A percentile compares a stretch with the other conserved stretches of the same genome.
phyloP scores from a whole-genome alignment of 352 stramenopile genomes.

The Phytophthora pisi region DNA sequence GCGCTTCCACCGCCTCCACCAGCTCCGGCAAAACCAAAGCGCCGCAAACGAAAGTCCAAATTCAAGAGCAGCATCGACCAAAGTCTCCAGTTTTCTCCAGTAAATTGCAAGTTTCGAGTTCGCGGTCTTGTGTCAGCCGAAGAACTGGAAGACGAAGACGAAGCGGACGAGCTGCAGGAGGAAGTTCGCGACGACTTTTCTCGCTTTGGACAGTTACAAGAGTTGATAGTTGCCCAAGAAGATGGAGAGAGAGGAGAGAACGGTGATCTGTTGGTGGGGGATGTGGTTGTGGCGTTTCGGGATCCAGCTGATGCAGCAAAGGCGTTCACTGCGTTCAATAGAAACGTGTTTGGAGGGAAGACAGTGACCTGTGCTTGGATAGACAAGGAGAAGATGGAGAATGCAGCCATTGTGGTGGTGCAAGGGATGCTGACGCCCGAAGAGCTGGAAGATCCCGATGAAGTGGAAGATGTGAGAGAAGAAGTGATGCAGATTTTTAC shows the following conservation, averaged over 20 bases:
- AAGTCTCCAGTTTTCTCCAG: background rate
- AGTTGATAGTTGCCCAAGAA: slow-evolving; percentile 29
- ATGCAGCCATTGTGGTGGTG: slow-evolving; percentile 5
- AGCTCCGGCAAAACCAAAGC: slow-evolving; percentile 13
- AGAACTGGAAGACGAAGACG: slow-evolving; percentile 61
- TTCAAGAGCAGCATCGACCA: slow-evolving; percentile 33
- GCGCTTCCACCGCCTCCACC: slow-evolving; percentile 2
- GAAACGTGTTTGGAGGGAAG: slow-evolving; percentile 44
- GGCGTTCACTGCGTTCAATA: slow-evolving; percentile 29
- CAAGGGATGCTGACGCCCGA: slow-evolving; percentile 25
- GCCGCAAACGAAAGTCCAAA: slow-evolving; percentile 41
- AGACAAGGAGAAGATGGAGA: background rate
- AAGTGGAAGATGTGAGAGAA: slow-evolving; percentile 40
- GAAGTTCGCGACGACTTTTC: slow-evolving; percentile 48
- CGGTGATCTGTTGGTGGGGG: slow-evolving; percentile 2
- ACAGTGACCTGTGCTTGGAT: slow-evolving; percentile 21
- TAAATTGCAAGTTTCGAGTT: slow-evolving; percentile 30
- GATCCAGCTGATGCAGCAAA: slow-evolving; percentile 8
- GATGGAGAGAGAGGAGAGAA: background rate
- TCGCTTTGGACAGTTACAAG: slow-evolving; percentile 26
- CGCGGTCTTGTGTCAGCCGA: slow-evolving; percentile 43
- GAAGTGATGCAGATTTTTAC: slow-evolving; percentile 37
- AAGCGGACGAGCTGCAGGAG: slow-evolving; percentile 46
- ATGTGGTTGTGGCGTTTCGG: slow-evolving; percentile 32
- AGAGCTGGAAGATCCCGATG: slow-evolving; percentile 52